phyloP scores from a whole-genome alignment of 2,329 filamentous ascomycete species.

The Ambrosiella cleistominuta region DNA sequence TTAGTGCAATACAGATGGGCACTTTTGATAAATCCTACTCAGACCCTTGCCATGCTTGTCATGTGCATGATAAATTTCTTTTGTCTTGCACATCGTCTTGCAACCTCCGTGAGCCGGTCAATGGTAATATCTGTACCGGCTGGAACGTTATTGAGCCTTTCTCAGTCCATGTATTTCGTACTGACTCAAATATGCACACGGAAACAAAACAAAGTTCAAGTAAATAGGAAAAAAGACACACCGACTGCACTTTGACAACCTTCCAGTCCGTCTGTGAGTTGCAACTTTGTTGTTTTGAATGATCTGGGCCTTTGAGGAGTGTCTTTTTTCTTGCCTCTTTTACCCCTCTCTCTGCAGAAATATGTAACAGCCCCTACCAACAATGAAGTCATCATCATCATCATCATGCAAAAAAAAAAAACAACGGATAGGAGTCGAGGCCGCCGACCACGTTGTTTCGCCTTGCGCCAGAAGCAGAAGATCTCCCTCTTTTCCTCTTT shows the following conservation, averaged over 20 bases:
- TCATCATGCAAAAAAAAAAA: background rate
- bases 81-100: background rate
- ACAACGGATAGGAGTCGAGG: background rate
- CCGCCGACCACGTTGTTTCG: background rate
- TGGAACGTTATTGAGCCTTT: background rate
- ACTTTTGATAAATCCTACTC: too few relatives aligned
- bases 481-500: background rate
- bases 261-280: background rate
- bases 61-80: too few relatives aligned
- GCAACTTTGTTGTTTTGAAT: background rate
- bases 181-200: too few relatives aligned
- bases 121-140: background rate
- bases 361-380: background rate
- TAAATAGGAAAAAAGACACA: too few relatives aligned
- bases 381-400: background rate
- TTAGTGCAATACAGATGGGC: too few relatives aligned
- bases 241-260: too few relatives aligned
- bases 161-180: too few relatives aligned
- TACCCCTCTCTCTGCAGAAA: background rate
- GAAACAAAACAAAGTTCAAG: too few relatives aligned
- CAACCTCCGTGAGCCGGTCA: background rate
- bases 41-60: too few relatives aligned
- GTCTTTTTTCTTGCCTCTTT: background rate
- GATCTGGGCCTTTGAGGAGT: background rate
- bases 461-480: background rate